Evolutionary conservation across 345 rosid genomes (phyloP).

Genomic region (Populus nigra): DNA sequence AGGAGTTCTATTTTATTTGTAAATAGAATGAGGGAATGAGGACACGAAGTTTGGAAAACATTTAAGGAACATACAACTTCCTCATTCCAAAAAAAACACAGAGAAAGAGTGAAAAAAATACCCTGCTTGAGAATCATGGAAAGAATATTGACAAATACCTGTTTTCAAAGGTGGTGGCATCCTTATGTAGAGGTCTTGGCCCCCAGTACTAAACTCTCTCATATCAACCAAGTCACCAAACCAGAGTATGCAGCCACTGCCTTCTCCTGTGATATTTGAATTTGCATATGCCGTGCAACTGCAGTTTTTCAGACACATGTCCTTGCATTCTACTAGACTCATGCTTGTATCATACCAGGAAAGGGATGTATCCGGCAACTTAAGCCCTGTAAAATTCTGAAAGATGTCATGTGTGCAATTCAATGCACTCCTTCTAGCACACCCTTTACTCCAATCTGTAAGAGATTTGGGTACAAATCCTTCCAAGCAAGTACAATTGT

Average conservation of each 20-base stretch:
- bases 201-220: neutral
- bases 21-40: too few species aligned
- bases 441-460: slow-evolving; percentile 4
- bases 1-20: too few species aligned
- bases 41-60: too few species aligned
- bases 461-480: slow-evolving; percentile 2
- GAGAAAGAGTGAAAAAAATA: too few species aligned
- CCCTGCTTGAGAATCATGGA: too few species aligned
- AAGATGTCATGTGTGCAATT: neutral
- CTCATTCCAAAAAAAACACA: too few species aligned
- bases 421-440: neutral
- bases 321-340: neutral
- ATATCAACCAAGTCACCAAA: slow-evolving; percentile 15
- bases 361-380: neutral
- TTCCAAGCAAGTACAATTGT: slow-evolving; percentile 11
- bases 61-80: too few species aligned
- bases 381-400: neutral
- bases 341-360: slow-evolving; percentile 5
- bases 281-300: slow-evolving; percentile 2
- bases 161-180: neutral
- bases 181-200: slow-evolving; percentile 10
- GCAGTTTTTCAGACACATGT: slow-evolving; percentile 1
- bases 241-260: slow-evolving; percentile 20
- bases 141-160: neutral
- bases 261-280: neutral